phyloP scores from a whole-genome alignment of 805 yeast species.

The Hanseniaspora jakobsenii region DNA sequence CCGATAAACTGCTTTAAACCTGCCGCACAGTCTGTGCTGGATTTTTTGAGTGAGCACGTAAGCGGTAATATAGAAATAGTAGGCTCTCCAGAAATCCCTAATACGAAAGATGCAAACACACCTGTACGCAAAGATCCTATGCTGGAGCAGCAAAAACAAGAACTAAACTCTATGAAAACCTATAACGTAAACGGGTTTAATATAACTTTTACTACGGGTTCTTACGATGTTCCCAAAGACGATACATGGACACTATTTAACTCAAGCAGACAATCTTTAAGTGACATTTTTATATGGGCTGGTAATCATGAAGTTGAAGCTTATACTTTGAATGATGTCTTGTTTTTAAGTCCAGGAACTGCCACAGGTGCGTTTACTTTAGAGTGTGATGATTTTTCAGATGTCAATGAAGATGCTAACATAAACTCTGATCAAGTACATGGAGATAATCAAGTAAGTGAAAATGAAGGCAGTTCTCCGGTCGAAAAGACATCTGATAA shows the following conservation, averaged over 20 bases:
- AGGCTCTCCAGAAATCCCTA: no score
- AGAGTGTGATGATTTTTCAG: conserved; percentile 36
- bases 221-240: conserved; percentile 66
- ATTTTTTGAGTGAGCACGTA: conserved; percentile 7
- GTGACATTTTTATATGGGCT: conserved; percentile 83
- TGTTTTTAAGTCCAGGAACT: conserved; percentile 93
- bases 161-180: neutral
- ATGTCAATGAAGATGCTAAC: conserved; percentile 26
- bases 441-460: no score
- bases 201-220: conserved; percentile 79
- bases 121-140: neutral
- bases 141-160: neutral
- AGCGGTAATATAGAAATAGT: conserved; percentile 7
- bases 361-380: conserved; percentile 78
- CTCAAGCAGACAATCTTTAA: conserved; percentile 82
- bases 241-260: conserved; percentile 77
- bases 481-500: no score
- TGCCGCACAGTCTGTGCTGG: neutral
- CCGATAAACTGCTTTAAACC: neutral
- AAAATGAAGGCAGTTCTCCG: no score
- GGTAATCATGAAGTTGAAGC: conserved; percentile 91
- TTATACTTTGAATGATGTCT: conserved; percentile 79
- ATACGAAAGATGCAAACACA: no score
- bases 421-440: conserved; percentile 19
- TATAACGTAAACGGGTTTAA: conserved; percentile 31